A percentile compares a stretch with the other conserved stretches of the same genome.
Conservation (phyloP, 2,329 filamentous ascomycete genomes). For the Anisogramma anomala region DNA sequence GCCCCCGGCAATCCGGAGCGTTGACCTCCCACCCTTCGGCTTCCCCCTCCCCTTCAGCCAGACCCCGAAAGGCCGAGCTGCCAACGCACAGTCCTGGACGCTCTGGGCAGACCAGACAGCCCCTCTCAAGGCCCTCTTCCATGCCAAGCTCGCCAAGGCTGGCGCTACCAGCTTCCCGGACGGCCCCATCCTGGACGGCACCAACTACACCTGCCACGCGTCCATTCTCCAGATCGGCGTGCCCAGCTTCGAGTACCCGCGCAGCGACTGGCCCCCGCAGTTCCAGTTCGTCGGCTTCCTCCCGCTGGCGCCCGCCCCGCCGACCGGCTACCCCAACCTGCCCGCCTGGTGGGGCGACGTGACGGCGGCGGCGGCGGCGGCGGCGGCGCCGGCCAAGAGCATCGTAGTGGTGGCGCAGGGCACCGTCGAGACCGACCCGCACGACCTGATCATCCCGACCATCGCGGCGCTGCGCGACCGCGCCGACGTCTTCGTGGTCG, state of each 20-base stretch:
- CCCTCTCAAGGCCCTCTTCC: conserved; percentile 20
- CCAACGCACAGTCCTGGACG: conserved; percentile 21
- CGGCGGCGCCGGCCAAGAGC: conserved; percentile 18
- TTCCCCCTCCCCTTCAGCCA: conserved; percentile 22
- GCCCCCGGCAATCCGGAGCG: conserved; percentile 25
- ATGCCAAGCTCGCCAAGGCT: conserved; percentile 20
- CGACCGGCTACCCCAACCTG: conserved; percentile 15
- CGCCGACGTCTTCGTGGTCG: conserved; percentile 23
- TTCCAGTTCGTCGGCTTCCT: conserved; percentile 27
- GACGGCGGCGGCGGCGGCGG: conserved; percentile 15
- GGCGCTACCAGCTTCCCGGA: conserved; percentile 18
- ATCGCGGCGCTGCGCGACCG: conserved; percentile 22
- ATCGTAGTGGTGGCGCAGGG: conserved; percentile 30
- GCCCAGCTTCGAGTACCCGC: conserved; percentile 27
- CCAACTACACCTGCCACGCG: conserved; percentile 26
- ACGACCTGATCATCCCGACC: conserved; percentile 28
- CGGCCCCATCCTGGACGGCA: conserved; percentile 22
- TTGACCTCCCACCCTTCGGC: conserved; percentile 25
- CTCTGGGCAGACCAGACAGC: conserved; percentile 19
- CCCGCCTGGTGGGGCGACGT: conserved; percentile 26
- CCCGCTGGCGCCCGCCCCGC: conserved; percentile 14
- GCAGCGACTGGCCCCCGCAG: conserved; percentile 24
- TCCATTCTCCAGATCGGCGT: conserved; percentile 27
- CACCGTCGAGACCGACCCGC: conserved; percentile 28
- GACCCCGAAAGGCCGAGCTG: conserved; percentile 18